Base-by-base conservation (phyloP, 2,329 filamentous ascomycete species). In the Clathrospora elynae region DNA sequence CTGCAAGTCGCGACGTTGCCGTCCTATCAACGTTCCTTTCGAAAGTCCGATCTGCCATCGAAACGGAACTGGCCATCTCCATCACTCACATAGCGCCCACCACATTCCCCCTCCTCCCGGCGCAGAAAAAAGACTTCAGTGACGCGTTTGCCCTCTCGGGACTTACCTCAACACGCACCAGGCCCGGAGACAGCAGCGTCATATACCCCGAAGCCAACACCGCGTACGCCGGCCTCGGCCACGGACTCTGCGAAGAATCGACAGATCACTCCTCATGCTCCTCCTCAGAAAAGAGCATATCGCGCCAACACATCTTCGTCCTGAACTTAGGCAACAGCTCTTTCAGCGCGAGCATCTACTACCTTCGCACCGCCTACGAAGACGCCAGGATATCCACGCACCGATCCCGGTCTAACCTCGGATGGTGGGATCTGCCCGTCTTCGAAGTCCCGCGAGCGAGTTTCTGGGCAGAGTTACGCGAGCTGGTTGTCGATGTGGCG, bases 371-470 rank as follows among this genome's bases (percentile, higher is more conserved):
- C 16, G 49, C 33, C 13, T 40, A 34, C 26, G 30, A 48, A 10
- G 37, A 49, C 14, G 7, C 14, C 40, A 49, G 11, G 46, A 49
- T 16, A 46, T 33, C 6, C 44, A 48, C 17, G 28, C 28, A n/a
- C n/a, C n/a, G n/a, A 5, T 32, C 47, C n/a, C 42, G 53, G 8
- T 30, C 49, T 6, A 34, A 47, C 6, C 59, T 62, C 5, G 60
- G 62, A 10, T 62, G 62, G 60, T 64, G 53, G 53, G 48, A 53
- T 9, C 43, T 64, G 14, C 60, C 62, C 1, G 45, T 61, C 2
- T 53, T 53, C 23, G 54, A 61, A 16, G 43, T 51, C 1, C 45
- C 55, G 6, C 49, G 62, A 17, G 57, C 55, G 9, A 50, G 46
- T 11, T 64, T 61, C 24, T 62, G 57, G 60, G 44, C 52, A 7